Base-by-base conservation (phyloP, 1,139 yeast genomes). In the Debaryomycetaceae sp. region DNA sequence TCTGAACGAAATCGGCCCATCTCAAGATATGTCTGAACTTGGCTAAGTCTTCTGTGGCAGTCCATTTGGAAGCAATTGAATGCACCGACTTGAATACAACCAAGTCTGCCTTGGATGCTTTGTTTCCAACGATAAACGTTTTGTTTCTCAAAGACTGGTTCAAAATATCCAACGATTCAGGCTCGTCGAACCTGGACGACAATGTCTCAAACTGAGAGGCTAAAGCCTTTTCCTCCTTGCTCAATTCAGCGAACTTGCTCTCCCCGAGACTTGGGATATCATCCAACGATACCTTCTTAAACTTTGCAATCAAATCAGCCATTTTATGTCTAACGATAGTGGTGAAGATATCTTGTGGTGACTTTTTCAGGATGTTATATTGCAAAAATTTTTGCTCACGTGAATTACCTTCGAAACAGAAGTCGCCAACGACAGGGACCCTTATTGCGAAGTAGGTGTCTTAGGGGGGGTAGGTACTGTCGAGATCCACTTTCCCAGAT, bases 1-100 rank as follows among this genome's bases (percentile, higher is more conserved):
- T 80, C 72, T 93, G 98, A 50, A 93, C 70, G 57, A 87, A 78
- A 59, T 90, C 97, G 23, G 80, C 80, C 97, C 98, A 93, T 77
- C 98, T 85, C 51, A 89, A 71, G 50, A 90, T 75, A 66, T 91
- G 98, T 76, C 97, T 87, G 62, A 68, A 67, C 42, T 67, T 63
- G 43, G 80, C 78, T 48, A 78, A 55, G 47, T 83, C 81, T 38
- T 81, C 83, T 34, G 72, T 68, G 37, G 80, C 60, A 22, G 74
- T 66, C 80, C 89, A 80, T 49, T 73, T 67, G 47, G 73, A 68
- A 34, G 87, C 81, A 46, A 79, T 53, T 42, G 90, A 86, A 55
- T 80, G 70, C 31, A 82, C 83, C 37, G 80, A 73, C 45, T 83
- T 81, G 57, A 88, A 87, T 39, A 86, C 83, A 41, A 73, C 70